Evolutionary conservation across 441 rosid genomes (phyloP), one percentile per base, ranked within the genome.

Genomic region (Gossypium davidsonii): DNA sequence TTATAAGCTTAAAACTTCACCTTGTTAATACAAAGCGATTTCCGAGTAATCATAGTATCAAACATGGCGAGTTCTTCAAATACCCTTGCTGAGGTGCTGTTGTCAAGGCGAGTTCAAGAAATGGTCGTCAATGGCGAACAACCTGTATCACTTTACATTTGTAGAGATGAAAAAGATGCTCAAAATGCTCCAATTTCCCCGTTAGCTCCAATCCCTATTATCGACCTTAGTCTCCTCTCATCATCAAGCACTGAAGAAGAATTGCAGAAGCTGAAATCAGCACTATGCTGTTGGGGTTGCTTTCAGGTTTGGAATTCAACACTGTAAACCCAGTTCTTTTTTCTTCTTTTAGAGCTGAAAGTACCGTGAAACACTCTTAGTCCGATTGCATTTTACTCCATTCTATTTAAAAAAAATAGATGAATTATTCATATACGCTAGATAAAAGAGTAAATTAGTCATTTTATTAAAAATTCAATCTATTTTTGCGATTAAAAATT

Each of bases 41-140:
- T 31, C 34, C 6, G 1, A 31, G 34, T 1, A 31, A 31, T 31
- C 34, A 0, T 4, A 31, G 34, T 31, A 31, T 48, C 57, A 17
- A 77, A 42, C 72, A 85, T 85, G 89, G 80, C 82, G 9, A 68
- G 34, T 23, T 31, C 34, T 31, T 31, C 34, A 31, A 31, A 31
- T 31, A 66, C 2, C 58, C 80, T 83, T 11, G 82, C 85, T 6
- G 80, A 83, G 71, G 62, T 81, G 46, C 46, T 86, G 77, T 79
- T 86, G n/a, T 52, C 81, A 49, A 79, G 71, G 74, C 82, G 85
- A 17, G 88, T 86, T 4, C 86, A 86, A 42, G 85, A 86, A 28
- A 77, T 79, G 79, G 84, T 77, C 76, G 74, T 83, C 60, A 39
- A 80, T 7, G 78, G 78, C 20, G 86, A 83, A 72, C 76, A 80